These are phyloP conservation scores for Adansonia madagascariensis DNA, from an alignment of 441 rosid genomes.

Conservation along the genomic window DNA sequence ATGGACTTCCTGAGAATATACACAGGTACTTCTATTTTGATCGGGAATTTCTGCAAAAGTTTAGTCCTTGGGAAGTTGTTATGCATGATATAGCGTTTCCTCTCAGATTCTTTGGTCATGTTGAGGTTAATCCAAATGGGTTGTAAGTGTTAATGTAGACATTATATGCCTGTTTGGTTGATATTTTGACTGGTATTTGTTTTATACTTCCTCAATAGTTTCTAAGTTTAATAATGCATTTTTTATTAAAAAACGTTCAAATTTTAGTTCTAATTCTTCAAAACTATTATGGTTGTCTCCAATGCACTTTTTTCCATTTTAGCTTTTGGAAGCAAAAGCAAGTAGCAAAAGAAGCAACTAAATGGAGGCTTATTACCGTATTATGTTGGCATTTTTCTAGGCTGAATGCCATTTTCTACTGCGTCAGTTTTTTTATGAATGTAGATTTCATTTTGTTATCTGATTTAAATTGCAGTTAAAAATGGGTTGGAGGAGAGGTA, in stretches of 20 bases:
- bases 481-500: slow-evolving; percentile 90
- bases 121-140: slow-evolving; percentile 76
- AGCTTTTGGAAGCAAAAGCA: not conserved
- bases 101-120: slow-evolving; percentile 81
- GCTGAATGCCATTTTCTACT: not conserved
- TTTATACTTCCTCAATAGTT: not conserved
- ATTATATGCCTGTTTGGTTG: not conserved
- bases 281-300: not conserved
- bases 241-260: not conserved
- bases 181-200: not conserved
- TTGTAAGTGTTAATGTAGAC: slow-evolving; percentile 54
- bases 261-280: not conserved
- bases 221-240: not conserved
- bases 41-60: slow-evolving; percentile 68
- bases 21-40: slow-evolving; percentile 33
- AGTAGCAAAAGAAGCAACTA: not conserved
- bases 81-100: slow-evolving; percentile 88
- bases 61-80: slow-evolving; percentile 97
- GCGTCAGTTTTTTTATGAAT: not conserved
- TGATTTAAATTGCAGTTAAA: slow-evolving; percentile 57
- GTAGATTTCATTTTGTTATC: slow-evolving; percentile 20
- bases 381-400: not conserved
- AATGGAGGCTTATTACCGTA: not conserved
- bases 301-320: not conserved
- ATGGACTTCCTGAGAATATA: slow-evolving; percentile 19